phyloP scores from a whole-genome alignment of 495 filamentous ascomycete species.

The Cairneyella variabilis region DNA sequence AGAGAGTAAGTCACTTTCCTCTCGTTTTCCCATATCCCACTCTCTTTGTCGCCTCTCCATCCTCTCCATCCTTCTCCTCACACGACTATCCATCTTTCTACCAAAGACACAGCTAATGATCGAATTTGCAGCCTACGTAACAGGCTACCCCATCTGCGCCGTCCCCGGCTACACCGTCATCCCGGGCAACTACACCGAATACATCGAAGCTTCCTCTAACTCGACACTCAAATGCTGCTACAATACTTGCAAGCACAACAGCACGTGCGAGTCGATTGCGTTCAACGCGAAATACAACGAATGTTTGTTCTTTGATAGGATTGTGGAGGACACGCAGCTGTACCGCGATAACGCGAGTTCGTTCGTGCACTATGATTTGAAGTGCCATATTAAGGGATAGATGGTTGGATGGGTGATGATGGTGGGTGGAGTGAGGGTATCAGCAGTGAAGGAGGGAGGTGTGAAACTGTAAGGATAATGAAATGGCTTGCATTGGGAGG shows the following conservation, averaged over 20 bases:
- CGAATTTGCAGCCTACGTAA: conserved; percentile 2
- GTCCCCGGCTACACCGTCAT: conserved; percentile 3
- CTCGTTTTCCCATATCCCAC: background rate
- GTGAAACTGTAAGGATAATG: no score
- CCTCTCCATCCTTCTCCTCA: background rate
- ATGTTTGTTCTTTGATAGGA: conserved; percentile 8
- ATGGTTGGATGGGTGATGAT: no score
- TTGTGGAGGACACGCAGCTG: conserved; percentile 10
- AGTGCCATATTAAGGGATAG: no score
- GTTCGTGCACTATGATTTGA: conserved; percentile 12
- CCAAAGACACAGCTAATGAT: no score
- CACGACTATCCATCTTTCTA: background rate
- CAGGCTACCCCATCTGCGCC: conserved; percentile 6
- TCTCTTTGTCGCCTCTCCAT: background rate
- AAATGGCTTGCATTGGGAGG: no score
- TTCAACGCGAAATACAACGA: background rate
- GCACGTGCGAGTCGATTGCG: background rate
- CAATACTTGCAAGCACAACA: background rate
- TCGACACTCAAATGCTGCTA: background rate
- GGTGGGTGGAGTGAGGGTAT: no score
- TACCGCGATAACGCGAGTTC: background rate
- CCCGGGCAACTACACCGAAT: conserved; percentile 8
- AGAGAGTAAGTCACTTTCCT: conserved; percentile 1
- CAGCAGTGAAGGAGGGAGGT: no score
- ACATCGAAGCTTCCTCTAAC: background rate